Conservation (phyloP, 495 filamentous ascomycete genomes). For the Daldinia bambusicola region DNA sequence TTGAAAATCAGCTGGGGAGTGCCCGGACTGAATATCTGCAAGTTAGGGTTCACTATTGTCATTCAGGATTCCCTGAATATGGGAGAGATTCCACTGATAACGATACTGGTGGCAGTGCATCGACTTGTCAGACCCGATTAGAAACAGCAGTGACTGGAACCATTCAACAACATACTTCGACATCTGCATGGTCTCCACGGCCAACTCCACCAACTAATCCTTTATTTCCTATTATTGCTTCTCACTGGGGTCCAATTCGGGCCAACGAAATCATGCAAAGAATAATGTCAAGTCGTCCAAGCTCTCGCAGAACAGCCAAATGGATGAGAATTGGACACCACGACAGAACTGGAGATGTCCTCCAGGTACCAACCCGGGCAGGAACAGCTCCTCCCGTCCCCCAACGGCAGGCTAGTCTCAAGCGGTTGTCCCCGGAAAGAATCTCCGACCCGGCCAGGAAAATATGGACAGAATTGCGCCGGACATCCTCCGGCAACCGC, state of each 20-base stretch:
- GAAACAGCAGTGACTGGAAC: conserved; percentile 56
- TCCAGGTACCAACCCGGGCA: conserved; percentile 14
- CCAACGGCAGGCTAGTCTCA: conserved; percentile 47
- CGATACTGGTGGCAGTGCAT: conserved; percentile 20
- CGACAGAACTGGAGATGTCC: conserved; percentile 10
- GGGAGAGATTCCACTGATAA: conserved; percentile 16
- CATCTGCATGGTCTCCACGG: conserved; percentile 54
- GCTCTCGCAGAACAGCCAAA: neutral
- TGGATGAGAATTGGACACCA: neutral
- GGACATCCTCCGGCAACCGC: conserved; percentile 44
- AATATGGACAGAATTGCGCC: conserved; percentile 60
- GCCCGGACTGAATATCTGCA: conserved; percentile 54
- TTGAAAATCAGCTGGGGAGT: conserved; percentile 60
- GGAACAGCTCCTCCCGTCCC: conserved; percentile 48
- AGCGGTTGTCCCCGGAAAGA: conserved; percentile 31
- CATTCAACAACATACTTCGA: conserved; percentile 54
- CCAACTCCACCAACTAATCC: conserved; percentile 46
- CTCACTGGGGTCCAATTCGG: conserved; percentile 54
- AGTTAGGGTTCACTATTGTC: conserved; percentile 58
- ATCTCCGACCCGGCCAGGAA: conserved; percentile 55
- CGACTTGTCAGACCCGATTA: conserved; percentile 50
- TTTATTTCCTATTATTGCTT: conserved; percentile 56
- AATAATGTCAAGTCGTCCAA: conserved; percentile 36
- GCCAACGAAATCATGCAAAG: conserved; percentile 55
- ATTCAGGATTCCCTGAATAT: conserved; percentile 58